phyloP scores from a whole-genome alignment of 176 grass and related monocot genomes.

The Otatea glauca region DNA sequence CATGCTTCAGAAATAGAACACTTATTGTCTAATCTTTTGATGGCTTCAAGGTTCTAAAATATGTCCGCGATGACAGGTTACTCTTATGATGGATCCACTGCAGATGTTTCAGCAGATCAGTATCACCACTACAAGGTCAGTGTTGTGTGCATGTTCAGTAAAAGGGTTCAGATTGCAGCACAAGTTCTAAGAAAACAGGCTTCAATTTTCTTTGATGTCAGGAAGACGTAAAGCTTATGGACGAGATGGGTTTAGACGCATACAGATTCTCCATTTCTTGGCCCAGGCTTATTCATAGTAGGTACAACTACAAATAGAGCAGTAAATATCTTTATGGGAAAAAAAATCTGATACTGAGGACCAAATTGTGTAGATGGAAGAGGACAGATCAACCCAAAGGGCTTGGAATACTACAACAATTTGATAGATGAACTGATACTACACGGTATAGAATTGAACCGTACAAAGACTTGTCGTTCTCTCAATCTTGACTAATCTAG shows the following conservation, averaged over 20 bases:
- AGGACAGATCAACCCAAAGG: slow-evolving; percentile 63
- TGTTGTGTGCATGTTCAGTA: not conserved
- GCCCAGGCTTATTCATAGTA: slow-evolving; percentile 72
- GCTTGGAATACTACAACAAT: slow-evolving; percentile 78
- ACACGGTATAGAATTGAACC: slow-evolving; percentile 41
- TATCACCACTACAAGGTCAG: slow-evolving; percentile 81
- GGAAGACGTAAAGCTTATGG: slow-evolving; percentile 91
- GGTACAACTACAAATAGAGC: not conserved
- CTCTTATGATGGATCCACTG: slow-evolving; percentile 34
- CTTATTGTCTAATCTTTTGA: not conserved
- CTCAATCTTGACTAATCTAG: not conserved
- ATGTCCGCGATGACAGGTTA: slow-evolving; percentile 48
- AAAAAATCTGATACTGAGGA: not conserved
- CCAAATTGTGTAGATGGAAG: slow-evolving; percentile 37
- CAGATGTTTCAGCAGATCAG: slow-evolving; percentile 68
- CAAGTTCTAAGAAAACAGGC: not conserved
- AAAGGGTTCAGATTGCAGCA: not conserved
- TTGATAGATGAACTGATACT: slow-evolving; percentile 71
- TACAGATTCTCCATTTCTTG: slow-evolving; percentile 90
- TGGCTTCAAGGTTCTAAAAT: not conserved
- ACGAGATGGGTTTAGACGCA: slow-evolving; percentile 73
- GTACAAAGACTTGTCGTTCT: not conserved
- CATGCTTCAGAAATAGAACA: not conserved
- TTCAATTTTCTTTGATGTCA: slow-evolving; percentile 14
- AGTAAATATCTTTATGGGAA: not conserved